Evolutionary conservation across 129 eudicot species (phyloP).

Genomic region (Ambrosia trifida): DNA sequence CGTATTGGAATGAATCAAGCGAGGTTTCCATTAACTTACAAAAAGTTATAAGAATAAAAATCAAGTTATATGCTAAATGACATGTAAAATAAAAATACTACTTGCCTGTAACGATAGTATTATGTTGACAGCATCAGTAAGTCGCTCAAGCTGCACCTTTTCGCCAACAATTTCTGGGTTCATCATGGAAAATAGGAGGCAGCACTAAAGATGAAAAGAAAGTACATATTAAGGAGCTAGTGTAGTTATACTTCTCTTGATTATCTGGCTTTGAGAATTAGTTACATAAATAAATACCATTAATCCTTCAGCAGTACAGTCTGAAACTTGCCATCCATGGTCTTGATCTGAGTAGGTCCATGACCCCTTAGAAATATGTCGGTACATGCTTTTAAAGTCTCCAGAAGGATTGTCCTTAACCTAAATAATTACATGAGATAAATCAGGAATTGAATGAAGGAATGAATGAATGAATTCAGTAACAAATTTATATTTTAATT

Average conservation of each 20-base stretch:
- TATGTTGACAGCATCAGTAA: slow-evolving; percentile 59
- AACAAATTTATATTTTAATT: background rate
- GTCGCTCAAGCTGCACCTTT: slow-evolving; percentile 37
- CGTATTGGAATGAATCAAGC: no score
- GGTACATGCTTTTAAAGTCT: slow-evolving; percentile 64
- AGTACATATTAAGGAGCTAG: background rate
- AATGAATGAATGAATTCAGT: background rate
- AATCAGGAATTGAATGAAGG: no score
- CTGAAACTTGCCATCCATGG: slow-evolving; percentile 84
- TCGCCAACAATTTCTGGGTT: slow-evolving; percentile 68
- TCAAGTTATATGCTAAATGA: background rate
- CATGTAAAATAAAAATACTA: no score
- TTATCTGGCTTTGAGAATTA: background rate
- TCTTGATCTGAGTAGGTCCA: slow-evolving; percentile 91
- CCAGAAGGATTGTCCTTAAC: slow-evolving; percentile 76
- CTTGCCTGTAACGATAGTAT: slow-evolving; percentile 68
- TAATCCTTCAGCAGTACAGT: slow-evolving; percentile 78
- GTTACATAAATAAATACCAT: slow-evolving; percentile 41
- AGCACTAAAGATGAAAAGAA: slow-evolving; percentile 42
- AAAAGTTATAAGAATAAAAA: background rate
- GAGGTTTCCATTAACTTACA: no score
- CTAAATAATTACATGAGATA: slow-evolving; percentile 23
- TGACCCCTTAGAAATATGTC: slow-evolving; percentile 74
- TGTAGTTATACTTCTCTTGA: background rate
- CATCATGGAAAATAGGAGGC: slow-evolving; percentile 66